Conservation (phyloP, 208 protist species). For the Trypanosoma melophagium region DNA sequence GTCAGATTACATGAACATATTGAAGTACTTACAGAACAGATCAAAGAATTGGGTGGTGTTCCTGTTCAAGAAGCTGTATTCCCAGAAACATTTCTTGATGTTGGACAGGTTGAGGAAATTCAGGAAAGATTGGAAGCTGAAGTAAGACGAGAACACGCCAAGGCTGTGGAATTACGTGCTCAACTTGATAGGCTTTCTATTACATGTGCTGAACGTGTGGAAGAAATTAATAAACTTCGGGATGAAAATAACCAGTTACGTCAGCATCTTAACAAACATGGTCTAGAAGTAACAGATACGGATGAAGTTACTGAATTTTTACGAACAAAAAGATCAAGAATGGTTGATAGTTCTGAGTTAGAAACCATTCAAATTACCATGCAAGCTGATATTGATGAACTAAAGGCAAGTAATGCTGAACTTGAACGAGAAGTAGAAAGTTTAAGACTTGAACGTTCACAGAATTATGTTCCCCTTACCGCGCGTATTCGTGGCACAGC, state of each 20-base stretch:
- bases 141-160: conserved; percentile 57
- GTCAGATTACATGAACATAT: conserved; percentile 72
- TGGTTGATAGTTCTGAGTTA: conserved; percentile 65
- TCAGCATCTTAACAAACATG: conserved; percentile 29
- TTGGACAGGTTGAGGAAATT: conserved; percentile 86
- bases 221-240: conserved; percentile 42
- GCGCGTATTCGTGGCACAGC: conserved; percentile 26
- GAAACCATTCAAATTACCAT: conserved; percentile 74
- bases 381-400: conserved; percentile 77
- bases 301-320: conserved; percentile 46
- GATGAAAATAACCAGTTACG: conserved; percentile 40
- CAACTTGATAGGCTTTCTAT: conserved; percentile 72
- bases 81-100: conserved; percentile 72
- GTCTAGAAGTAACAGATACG: conserved; percentile 35
- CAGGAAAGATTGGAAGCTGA: conserved; percentile 53
- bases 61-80: conserved; percentile 44
- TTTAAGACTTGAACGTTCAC: conserved; percentile 27
- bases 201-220: conserved; percentile 53
- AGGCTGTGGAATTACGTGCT: conserved; percentile 65
- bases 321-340: conserved; percentile 39
- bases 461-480: conserved; percentile 26
- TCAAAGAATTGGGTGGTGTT: conserved; percentile 48
- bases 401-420: conserved; percentile 48
- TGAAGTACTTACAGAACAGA: conserved; percentile 59
- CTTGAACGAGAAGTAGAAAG: conserved; percentile 49